Evolutionary conservation across 2,329 filamentous ascomycete species (phyloP).

Genomic region (Arthroderma sp.): DNA sequence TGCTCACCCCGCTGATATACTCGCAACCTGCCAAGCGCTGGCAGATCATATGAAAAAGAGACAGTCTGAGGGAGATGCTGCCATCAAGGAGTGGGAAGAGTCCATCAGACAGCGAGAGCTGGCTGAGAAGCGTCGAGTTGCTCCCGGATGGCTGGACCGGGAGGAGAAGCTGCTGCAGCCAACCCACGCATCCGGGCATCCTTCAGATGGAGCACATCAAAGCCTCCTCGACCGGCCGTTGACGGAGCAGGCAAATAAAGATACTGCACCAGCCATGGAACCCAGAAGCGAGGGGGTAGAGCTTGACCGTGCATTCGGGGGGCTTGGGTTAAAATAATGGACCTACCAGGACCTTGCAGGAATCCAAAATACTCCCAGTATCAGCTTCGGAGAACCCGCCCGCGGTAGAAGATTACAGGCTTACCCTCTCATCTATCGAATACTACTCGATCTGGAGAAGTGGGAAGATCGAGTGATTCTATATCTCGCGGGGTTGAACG

Average conservation of each 20-base stretch:
- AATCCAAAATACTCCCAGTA: too few species aligned
- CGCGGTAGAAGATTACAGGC: too few species aligned
- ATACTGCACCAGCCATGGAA: constrained; percentile 29
- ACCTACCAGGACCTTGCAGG: not conserved
- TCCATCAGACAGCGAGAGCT: constrained; percentile 46
- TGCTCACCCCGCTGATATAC: constrained; percentile 76
- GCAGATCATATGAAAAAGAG: constrained; percentile 61
- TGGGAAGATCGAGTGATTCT: too few species aligned
- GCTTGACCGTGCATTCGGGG: constrained; percentile 43
- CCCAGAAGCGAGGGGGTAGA: constrained; percentile 40
- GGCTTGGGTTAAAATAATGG: constrained; percentile 34
- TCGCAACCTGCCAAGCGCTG: constrained; percentile 66
- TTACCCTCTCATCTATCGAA: too few species aligned
- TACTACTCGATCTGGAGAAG: too few species aligned
- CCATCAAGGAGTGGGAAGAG: constrained; percentile 59
- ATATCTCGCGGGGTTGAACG: too few species aligned
- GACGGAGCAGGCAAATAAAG: constrained; percentile 20
- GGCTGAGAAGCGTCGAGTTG: constrained; percentile 51
- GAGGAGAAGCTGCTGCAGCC: constrained; percentile 50
- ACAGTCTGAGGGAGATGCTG: constrained; percentile 53
- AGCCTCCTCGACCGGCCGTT: constrained; percentile 31
- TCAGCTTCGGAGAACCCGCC: too few species aligned
- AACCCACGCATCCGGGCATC: constrained; percentile 16
- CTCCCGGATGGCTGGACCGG: constrained; percentile 53
- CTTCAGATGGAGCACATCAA: constrained; percentile 13